Base-by-base conservation (phyloP, 2,329 filamentous ascomycete species). In the Apiospora kogelbergensis region DNA sequence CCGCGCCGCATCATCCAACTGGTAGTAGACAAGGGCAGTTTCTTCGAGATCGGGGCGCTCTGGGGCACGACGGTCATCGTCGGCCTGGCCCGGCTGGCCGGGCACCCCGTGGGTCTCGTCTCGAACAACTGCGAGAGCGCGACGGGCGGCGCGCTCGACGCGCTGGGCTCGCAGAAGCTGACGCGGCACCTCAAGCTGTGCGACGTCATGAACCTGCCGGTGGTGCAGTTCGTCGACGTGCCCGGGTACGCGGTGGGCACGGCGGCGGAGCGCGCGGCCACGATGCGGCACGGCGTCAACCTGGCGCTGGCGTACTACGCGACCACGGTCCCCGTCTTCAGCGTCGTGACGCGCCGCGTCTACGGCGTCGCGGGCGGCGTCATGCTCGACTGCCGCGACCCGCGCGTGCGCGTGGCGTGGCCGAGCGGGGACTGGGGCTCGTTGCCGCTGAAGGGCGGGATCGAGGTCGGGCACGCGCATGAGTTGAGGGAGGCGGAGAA, bases 181-280 rank as follows among this genome's bases (percentile, higher is more conserved):
- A 86, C 84, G 0, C 81, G 86, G 2, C 84, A 90, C 76, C 78
- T 91, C 44, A 90, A 90, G 73, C 84, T 91, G 73, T 87, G 88
- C 71, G 89, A 91, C 73, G 83, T 90, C 57, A 90, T 91, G 81
- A 91, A 91, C 70, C 79, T 91, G 2, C 89, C 89, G 0, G 80
- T 90, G 4, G 69, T 91, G 9, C 89, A 91, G 74, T 90, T 91
- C 71, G 82, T 91, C 6, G 89, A 91, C 74, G 81, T 89, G 2
- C 89, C 86, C 3, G 86, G 89, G 1, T 91, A 90, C 71, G 88
- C 89, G 0, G 88, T 91, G 57, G 89, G 89, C 0, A 90, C 89
- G 0, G 82, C 86, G 0, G 89, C 89, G 2, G 89, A 91, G 76
- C 82, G 88, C 17, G 86, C 83, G 5, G 89, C 88, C 15, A 90